A percentile compares a stretch with the other conserved stretches of the same genome.
phyloP scores from a whole-genome alignment of 1,284 basidiomycete genomes.

The Leccinum pachyderme region DNA sequence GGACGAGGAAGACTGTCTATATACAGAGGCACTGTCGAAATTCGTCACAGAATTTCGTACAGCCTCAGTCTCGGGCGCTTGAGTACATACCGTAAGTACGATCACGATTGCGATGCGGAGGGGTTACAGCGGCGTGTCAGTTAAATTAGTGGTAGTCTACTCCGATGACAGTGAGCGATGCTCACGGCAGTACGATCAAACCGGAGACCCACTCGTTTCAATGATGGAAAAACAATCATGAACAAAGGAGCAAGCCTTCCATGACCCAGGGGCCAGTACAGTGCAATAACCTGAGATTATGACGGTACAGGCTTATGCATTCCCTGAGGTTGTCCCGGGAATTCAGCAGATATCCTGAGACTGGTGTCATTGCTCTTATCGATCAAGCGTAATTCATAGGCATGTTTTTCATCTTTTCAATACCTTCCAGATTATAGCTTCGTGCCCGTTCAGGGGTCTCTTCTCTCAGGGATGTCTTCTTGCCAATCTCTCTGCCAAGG shows the following conservation, averaged over 20 bases:
- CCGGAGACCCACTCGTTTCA: not conserved
- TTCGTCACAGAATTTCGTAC: conserved; percentile 3
- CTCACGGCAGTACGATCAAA: not conserved
- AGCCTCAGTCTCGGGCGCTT: conserved; percentile 1
- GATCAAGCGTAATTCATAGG: not conserved
- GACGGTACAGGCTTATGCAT: not conserved
- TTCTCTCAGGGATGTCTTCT: not conserved
- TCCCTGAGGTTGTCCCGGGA: not conserved
- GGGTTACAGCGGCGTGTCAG: not conserved
- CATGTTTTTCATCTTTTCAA: not conserved
- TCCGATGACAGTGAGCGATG: not conserved
- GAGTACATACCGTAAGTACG: not conserved
- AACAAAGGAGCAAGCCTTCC: no score
- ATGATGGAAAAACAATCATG: not conserved
- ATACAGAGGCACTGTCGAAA: not conserved
- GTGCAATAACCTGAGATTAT: no score
- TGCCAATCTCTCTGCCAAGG: not conserved
- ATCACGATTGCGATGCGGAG: conserved; percentile 22
- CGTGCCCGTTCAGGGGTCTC: not conserved
- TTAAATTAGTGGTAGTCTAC: no score
- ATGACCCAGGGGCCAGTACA: no score
- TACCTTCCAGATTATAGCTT: not conserved
- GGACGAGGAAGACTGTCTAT: not conserved
- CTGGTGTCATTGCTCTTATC: not conserved
- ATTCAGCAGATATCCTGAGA: not conserved